These are phyloP conservation scores for Penicillium hordei DNA, from an alignment of 2,329 filamentous ascomycete genomes.

Conservation along the genomic window DNA sequence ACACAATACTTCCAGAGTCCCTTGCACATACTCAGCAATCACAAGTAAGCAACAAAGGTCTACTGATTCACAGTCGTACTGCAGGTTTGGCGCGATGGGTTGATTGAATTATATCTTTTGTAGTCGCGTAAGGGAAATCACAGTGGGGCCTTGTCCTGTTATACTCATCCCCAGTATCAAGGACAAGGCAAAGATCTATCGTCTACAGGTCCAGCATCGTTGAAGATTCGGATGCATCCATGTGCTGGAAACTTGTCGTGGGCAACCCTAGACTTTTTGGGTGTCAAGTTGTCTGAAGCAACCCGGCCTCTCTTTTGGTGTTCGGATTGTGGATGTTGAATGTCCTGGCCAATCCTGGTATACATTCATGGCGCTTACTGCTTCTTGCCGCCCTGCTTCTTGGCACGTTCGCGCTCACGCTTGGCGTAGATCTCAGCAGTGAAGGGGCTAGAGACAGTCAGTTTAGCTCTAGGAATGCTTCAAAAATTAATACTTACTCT, in stretches of 20 bases:
- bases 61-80: slow-evolving; percentile 10
- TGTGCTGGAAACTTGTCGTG: slow-evolving; percentile 15
- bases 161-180: slow-evolving; percentile 3
- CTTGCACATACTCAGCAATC: background rate
- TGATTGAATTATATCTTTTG: slow-evolving; percentile 7
- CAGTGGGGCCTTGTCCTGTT: slow-evolving; percentile 6
- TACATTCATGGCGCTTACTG: slow-evolving; percentile 30
- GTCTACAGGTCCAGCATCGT: slow-evolving; percentile 30
- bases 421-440: slow-evolving; percentile 90
- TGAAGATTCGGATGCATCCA: slow-evolving; percentile 28
- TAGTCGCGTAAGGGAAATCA: slow-evolving; percentile 26
- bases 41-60: background rate
- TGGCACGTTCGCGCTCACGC: slow-evolving; percentile 47
- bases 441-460: slow-evolving; percentile 62
- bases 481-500: slow-evolving; percentile 55
- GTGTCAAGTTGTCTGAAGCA: slow-evolving; percentile 1
- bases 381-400: slow-evolving; percentile 40
- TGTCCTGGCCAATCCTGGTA: slow-evolving; percentile 23
- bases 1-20: background rate
- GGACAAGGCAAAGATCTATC: slow-evolving; percentile 20
- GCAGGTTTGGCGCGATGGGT: slow-evolving; percentile 24
- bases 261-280: slow-evolving; percentile 2
- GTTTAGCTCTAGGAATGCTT: slow-evolving; percentile 8
- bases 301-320: slow-evolving; percentile 8
- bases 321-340: slow-evolving; percentile 34